phyloP scores from a whole-genome alignment of 805 yeast species.

The Ogataea glucozyma region DNA sequence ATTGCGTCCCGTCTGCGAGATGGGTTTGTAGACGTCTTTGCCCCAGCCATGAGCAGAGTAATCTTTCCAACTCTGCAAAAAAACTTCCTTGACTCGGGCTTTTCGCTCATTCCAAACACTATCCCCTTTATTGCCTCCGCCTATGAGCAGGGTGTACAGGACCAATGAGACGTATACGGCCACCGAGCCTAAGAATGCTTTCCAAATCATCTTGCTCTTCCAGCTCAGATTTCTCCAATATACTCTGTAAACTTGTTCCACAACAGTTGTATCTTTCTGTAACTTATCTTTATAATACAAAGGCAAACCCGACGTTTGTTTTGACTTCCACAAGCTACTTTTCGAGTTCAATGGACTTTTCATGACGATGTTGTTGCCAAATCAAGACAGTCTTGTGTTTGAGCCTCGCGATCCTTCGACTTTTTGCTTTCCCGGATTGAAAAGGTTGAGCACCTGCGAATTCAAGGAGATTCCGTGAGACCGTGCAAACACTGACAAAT shows the following conservation, averaged over 20 bases:
- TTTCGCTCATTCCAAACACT: conserved; percentile 50
- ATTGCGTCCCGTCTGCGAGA: conserved; percentile 60
- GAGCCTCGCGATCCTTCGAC: conserved; percentile 1
- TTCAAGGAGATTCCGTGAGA: no score
- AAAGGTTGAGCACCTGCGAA: no score
- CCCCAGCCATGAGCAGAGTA: conserved; percentile 84
- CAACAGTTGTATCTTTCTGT: conserved; percentile 21
- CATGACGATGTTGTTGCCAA: conserved; percentile 7
- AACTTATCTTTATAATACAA: conserved; percentile 55
- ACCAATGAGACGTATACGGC: conserved; percentile 44
- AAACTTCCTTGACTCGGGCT: conserved; percentile 61
- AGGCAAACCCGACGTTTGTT: conserved; percentile 40
- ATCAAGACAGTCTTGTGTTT: neutral
- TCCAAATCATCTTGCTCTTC: conserved; percentile 41
- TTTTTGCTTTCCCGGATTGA: no score
- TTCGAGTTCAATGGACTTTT: conserved; percentile 15
- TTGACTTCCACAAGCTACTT: conserved; percentile 26
- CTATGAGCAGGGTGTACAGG: conserved; percentile 23
- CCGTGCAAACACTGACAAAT: no score
- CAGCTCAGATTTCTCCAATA: conserved; percentile 17
- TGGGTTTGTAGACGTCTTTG: conserved; percentile 71
- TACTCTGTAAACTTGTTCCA: conserved; percentile 16
- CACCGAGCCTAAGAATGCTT: conserved; percentile 42
- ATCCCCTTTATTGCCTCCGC: conserved; percentile 13
- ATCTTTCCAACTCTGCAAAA: conserved; percentile 74